These are phyloP conservation scores for Cladosporium sp. DNA, from an alignment of 2,329 filamentous ascomycete genomes.

Conservation along the genomic window DNA sequence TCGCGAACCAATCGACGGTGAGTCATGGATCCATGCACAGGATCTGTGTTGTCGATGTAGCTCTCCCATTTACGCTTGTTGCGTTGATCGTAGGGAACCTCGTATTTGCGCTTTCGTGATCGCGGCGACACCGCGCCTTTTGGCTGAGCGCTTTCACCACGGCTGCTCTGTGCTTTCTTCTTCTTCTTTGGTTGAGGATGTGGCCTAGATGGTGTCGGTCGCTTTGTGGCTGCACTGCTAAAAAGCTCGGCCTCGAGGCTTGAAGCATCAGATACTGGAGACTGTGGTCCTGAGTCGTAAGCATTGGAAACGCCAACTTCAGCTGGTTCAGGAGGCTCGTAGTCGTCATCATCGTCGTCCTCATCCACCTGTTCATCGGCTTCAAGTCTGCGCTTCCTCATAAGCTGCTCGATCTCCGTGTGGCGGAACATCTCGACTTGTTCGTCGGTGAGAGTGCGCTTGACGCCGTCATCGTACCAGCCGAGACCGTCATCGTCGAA, in stretches of 20 bases:
- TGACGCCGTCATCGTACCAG: constrained; percentile 82
- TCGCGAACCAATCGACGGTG: constrained; percentile 47
- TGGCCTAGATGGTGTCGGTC: constrained; percentile 12
- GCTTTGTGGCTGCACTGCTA: constrained; percentile 14
- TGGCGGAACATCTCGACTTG: constrained; percentile 89
- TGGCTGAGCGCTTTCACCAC: constrained; percentile 21
- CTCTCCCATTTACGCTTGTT: constrained; percentile 40
- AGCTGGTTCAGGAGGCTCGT: constrained; percentile 7
- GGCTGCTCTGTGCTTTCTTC: constrained; percentile 24
- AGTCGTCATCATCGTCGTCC: constrained; percentile 17
- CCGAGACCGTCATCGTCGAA: constrained; percentile 66
- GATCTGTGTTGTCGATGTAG: constrained; percentile 39
- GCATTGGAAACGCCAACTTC: neutral
- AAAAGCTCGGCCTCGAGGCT: constrained; percentile 30
- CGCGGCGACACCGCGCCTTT: neutral
- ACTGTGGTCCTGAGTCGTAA: constrained; percentile 11
- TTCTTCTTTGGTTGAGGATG: constrained; percentile 11
- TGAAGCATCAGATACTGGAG: constrained; percentile 29
- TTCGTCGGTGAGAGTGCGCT: constrained; percentile 86
- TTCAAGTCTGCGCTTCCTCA: constrained; percentile 20
- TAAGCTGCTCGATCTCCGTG: constrained; percentile 72
- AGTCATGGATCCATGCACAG: constrained; percentile 42
- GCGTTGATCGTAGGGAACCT: constrained; percentile 35
- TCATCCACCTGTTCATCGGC: constrained; percentile 20
- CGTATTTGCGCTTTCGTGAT: constrained; percentile 22